Conservation (phyloP, 1,284 basidiomycete genomes). For the Somion occarium region DNA sequence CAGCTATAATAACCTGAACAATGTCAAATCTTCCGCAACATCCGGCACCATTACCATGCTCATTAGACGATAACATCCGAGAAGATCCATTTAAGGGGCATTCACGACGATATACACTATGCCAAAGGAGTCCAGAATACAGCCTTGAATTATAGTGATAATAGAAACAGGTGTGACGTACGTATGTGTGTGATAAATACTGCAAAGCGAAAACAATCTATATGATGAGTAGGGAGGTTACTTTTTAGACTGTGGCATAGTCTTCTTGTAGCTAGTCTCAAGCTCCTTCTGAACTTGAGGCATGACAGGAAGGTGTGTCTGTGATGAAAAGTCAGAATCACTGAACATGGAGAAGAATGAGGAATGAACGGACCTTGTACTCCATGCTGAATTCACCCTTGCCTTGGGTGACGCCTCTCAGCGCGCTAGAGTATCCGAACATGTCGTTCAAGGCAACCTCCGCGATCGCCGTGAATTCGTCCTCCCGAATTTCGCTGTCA, state of each 20-base stretch:
- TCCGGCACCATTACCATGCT: too few species aligned
- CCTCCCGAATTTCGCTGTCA: conserved; percentile 95
- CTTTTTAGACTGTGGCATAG: conserved; percentile 49
- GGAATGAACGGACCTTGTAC: conserved; percentile 63
- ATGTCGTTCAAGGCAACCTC: conserved; percentile 98
- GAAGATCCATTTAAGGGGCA: too few species aligned
- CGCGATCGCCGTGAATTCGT: conserved; percentile 91
- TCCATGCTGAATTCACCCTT: conserved; percentile 98
- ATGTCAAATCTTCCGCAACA: too few species aligned
- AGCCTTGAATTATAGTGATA: neutral
- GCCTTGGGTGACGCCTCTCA: conserved; percentile 93
- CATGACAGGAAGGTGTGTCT: conserved; percentile 84
- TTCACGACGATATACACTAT: too few species aligned
- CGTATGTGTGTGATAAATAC: neutral
- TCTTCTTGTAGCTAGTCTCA: conserved; percentile 51
- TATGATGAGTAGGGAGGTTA: conserved; percentile 24
- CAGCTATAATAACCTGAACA: too few species aligned
- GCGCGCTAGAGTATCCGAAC: conserved; percentile 94
- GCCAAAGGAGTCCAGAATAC: neutral
- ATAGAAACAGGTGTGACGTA: neutral
- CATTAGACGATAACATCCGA: too few species aligned
- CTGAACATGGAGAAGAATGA: conserved; percentile 9
- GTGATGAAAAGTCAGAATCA: conserved; percentile 8
- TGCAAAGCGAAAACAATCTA: neutral
- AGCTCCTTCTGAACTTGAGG: conserved; percentile 85